A percentile compares a stretch with the other conserved stretches of the same genome.
Conservation (phyloP, 139 green algal species). For the Raphidocelis subcapitata region DNA sequence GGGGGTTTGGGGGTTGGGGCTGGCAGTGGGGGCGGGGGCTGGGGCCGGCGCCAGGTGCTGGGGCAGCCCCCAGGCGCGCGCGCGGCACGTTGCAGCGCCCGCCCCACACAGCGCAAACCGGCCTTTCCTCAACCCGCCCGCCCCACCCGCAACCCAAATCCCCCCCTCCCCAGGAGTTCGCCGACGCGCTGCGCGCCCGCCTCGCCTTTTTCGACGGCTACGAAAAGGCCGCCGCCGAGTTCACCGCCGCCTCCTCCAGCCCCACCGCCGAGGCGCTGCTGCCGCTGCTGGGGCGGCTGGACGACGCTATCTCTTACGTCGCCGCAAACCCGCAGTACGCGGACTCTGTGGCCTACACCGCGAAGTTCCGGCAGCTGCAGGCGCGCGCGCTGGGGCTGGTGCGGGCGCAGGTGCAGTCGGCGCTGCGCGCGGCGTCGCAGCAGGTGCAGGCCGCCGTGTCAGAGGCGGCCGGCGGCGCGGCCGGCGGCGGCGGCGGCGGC, state of each 20-base stretch:
- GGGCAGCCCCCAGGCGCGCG: no score
- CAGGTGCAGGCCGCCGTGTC: constrained; percentile 7
- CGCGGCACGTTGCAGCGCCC: no score
- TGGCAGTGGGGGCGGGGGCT: no score
- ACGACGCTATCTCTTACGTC: constrained; percentile 89
- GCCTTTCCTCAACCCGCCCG: no score
- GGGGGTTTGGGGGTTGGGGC: no score
- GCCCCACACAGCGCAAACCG: no score
- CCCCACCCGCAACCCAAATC: background rate
- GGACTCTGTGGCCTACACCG: constrained; percentile 78
- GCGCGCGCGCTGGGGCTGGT: constrained; percentile 41
- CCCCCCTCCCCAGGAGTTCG: constrained; percentile 26
- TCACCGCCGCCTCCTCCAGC: constrained; percentile 34
- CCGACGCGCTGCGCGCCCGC: constrained; percentile 68
- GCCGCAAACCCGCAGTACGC: constrained; percentile 87
- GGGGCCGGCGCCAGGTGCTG: no score
- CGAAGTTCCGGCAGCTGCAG: constrained; percentile 92
- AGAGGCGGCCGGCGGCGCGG: background rate
- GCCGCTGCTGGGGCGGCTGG: constrained; percentile 78
- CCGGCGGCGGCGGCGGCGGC: background rate
- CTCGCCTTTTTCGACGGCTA: constrained; percentile 95
- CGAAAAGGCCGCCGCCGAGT: constrained; percentile 53
- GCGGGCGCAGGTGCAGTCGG: constrained; percentile 17
- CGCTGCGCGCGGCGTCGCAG: constrained; percentile 17
- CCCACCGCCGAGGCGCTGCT: constrained; percentile 59